phyloP scores from a whole-genome alignment of 2,329 filamentous ascomycete species.

The Thyridium curvatum region DNA sequence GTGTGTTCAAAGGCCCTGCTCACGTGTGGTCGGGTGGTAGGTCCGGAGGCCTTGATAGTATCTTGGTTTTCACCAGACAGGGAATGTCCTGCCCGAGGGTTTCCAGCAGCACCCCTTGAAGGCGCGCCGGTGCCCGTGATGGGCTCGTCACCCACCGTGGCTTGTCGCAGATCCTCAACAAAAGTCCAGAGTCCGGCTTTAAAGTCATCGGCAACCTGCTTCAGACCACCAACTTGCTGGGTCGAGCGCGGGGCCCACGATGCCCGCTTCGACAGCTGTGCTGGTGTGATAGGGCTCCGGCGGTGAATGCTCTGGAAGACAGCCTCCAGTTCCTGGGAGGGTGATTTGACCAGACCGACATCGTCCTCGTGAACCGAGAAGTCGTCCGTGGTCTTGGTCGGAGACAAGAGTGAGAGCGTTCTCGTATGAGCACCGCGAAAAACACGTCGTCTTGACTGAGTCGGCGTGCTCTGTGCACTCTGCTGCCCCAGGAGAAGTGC shows the following conservation, averaged over 20 bases:
- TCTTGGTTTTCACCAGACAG: conserved; percentile 30
- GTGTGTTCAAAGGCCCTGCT: conserved; percentile 34
- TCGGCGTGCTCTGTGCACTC: conserved; percentile 29
- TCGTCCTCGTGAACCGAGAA: conserved; percentile 36
- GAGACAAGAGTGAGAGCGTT: conserved; percentile 77
- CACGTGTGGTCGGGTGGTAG: conserved; percentile 32
- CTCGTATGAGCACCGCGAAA: conserved; percentile 62
- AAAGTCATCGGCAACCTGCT: conserved; percentile 85
- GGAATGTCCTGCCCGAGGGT: conserved; percentile 14
- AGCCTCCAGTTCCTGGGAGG: conserved; percentile 20
- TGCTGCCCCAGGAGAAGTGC: conserved; percentile 51
- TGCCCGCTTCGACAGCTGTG: conserved; percentile 44
- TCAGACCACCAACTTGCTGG: conserved; percentile 40
- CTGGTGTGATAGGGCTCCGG: conserved; percentile 23
- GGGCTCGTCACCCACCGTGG: conserved; percentile 90
- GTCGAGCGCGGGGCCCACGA: conserved; percentile 52
- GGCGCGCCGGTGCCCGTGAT: conserved; percentile 44
- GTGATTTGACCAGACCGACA: conserved; percentile 33
- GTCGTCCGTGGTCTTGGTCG: conserved; percentile 35
- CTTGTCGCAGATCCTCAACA: conserved; percentile 89
- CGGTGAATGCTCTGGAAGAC: conserved; percentile 20
- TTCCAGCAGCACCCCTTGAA: conserved; percentile 24
- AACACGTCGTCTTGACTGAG: conserved; percentile 49
- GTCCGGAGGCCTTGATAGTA: conserved; percentile 36
- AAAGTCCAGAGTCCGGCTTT: conserved; percentile 89